These are phyloP conservation scores for Raffaelea arxii DNA, from an alignment of 2,329 filamentous ascomycete genomes.

Conservation along the genomic window DNA sequence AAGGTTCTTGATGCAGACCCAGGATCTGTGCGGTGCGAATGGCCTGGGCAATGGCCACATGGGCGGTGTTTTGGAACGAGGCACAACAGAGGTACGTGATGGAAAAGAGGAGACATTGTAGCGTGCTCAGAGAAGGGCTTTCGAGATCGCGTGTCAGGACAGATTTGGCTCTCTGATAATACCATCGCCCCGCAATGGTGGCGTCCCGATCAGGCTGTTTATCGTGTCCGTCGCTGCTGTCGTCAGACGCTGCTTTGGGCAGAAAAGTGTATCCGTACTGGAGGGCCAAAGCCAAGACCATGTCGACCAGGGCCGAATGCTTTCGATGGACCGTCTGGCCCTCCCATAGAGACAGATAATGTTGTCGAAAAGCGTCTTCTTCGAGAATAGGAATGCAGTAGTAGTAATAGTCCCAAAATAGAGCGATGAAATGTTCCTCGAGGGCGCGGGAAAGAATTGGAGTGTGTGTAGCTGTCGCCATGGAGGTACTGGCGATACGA, in stretches of 20 bases:
- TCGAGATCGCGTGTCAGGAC: conserved; percentile 35
- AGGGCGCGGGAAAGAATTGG: conserved; percentile 22
- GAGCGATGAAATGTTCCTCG: conserved; percentile 29
- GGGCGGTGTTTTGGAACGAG: conserved; percentile 37
- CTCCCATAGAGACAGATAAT: conserved; percentile 30
- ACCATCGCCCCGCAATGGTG: conserved; percentile 32
- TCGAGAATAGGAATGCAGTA: conserved; percentile 26
- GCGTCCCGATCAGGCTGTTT: conserved; percentile 19
- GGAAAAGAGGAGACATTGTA: conserved; percentile 37
- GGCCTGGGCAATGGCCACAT: conserved; percentile 28
- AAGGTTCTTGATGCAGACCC: conserved; percentile 37
- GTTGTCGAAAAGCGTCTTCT: conserved; percentile 25
- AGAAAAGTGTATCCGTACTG: conserved; percentile 29
- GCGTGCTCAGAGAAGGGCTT: conserved; percentile 33
- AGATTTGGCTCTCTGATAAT: conserved; percentile 35
- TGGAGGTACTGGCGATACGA: not conserved
- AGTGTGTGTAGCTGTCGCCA: too few relatives aligned
- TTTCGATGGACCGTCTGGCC: conserved; percentile 19
- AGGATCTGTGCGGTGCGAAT: conserved; percentile 35
- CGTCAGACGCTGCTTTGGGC: too few relatives aligned
- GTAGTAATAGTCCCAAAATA: conserved; percentile 32
- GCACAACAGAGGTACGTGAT: conserved; percentile 35
- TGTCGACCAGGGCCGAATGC: conserved; percentile 40
- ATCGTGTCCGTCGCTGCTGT: not conserved
- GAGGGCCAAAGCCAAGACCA: conserved; percentile 40